A percentile compares a stretch with the other conserved stretches of the same genome.
Conservation (phyloP, 805 yeast species). For the Wickerhamiella sergipiensis region DNA sequence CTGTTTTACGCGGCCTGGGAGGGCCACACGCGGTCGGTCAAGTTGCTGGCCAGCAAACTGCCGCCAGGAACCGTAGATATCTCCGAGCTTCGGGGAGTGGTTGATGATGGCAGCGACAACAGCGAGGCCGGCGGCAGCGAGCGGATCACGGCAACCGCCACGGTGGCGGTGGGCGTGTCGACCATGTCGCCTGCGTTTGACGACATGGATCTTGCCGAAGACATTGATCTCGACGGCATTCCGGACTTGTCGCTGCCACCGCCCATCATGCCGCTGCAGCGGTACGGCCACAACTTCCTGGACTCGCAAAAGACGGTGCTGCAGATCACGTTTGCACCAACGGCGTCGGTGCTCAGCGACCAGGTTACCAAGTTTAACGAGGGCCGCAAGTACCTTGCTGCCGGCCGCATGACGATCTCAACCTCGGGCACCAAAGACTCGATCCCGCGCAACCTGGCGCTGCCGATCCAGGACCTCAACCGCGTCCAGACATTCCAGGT, state of each 20-base stretch:
- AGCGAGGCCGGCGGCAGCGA: neutral
- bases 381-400: slow-evolving; percentile 27
- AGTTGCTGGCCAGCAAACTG: slow-evolving; percentile 38
- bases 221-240: slow-evolving; percentile 46
- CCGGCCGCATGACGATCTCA: slow-evolving; percentile 60
- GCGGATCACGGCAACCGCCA: neutral
- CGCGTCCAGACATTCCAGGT: slow-evolving; percentile 72
- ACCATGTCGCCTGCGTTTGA: slow-evolving; percentile 5
- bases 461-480: slow-evolving; percentile 61
- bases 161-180: neutral
- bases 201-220: slow-evolving; percentile 14
- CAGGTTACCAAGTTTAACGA: slow-evolving; percentile 33
- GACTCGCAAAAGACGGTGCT: slow-evolving; percentile 71
- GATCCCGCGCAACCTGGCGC: slow-evolving; percentile 72
- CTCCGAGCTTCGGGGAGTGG: slow-evolving; percentile 1
- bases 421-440: slow-evolving; percentile 58
- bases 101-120: neutral
- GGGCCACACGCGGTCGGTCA: slow-evolving; percentile 74
- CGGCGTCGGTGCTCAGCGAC: slow-evolving; percentile 23
- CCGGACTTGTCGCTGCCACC: slow-evolving; percentile 92
- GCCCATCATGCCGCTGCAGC: slow-evolving; percentile 82
- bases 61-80: slow-evolving; percentile 13
- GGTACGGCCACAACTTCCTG: slow-evolving; percentile 91
- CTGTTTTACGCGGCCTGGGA: slow-evolving; percentile 87
- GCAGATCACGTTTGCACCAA: slow-evolving; percentile 53